phyloP scores from a whole-genome alignment of 2,329 filamentous ascomycete species.

The Aureobasidium sp. region DNA sequence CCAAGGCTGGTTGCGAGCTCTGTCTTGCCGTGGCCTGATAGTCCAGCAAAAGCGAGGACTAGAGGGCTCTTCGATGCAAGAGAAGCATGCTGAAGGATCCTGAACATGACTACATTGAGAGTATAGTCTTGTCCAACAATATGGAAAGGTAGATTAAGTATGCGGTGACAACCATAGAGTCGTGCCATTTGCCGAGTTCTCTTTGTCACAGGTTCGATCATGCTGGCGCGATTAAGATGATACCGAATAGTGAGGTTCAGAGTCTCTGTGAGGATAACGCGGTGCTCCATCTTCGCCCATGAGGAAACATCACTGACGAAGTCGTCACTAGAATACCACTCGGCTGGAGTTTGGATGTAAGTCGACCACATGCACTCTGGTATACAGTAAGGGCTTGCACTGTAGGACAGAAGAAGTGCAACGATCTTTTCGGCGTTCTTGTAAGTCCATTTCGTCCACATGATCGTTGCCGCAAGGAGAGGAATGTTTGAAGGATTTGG shows the following conservation, averaged over 20 bases:
- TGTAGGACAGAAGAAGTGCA: background rate
- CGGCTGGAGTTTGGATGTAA: background rate
- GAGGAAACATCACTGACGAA: no score
- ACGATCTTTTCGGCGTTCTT: background rate
- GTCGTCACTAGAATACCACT: no score
- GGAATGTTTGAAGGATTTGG: background rate
- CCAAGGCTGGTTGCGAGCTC: constrained; percentile 40
- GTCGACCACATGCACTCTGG: background rate
- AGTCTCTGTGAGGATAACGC: background rate
- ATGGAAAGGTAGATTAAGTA: background rate
- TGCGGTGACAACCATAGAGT: background rate
- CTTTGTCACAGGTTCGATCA: background rate
- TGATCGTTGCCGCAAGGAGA: background rate
- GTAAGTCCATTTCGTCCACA: background rate
- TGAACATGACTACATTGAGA: background rate
- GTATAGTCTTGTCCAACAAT: background rate
- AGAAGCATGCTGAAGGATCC: background rate
- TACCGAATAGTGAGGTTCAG: background rate
- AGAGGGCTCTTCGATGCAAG: background rate
- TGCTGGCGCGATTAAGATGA: background rate
- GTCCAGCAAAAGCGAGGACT: constrained; percentile 37
- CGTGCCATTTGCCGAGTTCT: background rate
- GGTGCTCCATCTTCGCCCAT: background rate
- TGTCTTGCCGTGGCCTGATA: constrained; percentile 45
- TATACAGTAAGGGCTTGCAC: background rate